Base-by-base conservation (phyloP, 148 eudicot genomes). In the Chenopodium quinoa region DNA sequence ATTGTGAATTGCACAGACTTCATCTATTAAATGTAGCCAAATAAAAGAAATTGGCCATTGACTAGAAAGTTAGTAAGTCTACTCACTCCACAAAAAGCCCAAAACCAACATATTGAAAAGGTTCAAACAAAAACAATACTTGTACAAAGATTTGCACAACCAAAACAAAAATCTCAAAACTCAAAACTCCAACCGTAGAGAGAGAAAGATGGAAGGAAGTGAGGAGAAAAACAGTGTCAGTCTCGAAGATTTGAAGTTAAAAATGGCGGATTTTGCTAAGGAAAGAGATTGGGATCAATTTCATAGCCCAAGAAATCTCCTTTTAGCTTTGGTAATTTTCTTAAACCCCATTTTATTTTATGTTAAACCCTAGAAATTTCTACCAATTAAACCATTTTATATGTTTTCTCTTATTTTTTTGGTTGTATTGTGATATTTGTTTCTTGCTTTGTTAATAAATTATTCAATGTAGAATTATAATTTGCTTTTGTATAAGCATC, bases 261-360 rank as follows among this genome's bases (percentile, higher is more conserved):
- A 86, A 82, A 87, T 88, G 90, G 90, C 90, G 23, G 87, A 86
- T 29, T 89, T 89, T 77, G 86, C 91, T 1, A 89, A 80, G 20
- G 90, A 89, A 78, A 89, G 91, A 78, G 89, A 89, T 23, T 89
- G 91, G 90, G 90, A 89, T 82, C 89, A 82, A 80, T 89, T 84
- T 83, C 91, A 89, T 80, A 86, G 78, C 80, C 91, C 91, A 8
- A 82, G 91, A 32, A 89, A 89, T 79, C 90, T 89, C 47, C 91
- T 89, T 79, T 82, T 89, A 71, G 91, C 91, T 62, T 56, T 89
- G 90, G 91, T 89, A 84, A 52, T 65, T 23, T 78, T 22, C 20
- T 20, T 22, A 37, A 46, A 66, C 11, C 46, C 52, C 22, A 20
- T n/a, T 9, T 58, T 58, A 19, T 44, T 1, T 72, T 72, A 19